These are phyloP conservation scores for Salicornia ramosissima DNA, from an alignment of 148 eudicot genomes.

Conservation along the genomic window DNA sequence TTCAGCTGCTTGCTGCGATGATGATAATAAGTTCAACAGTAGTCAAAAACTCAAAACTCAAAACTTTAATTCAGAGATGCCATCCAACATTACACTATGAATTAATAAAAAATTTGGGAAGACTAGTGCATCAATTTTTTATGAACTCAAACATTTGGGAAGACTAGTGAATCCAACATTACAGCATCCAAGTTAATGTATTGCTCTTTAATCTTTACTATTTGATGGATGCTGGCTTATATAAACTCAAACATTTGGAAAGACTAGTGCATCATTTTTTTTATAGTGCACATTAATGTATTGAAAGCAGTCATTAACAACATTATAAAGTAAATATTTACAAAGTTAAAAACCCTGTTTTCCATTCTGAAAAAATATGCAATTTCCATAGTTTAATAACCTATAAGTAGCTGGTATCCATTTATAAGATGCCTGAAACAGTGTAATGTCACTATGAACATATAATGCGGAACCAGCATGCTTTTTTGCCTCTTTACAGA, in stretches of 20 bases:
- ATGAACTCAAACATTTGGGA: too few species aligned
- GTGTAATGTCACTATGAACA: neutral
- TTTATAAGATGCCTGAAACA: neutral
- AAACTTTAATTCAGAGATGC: too few species aligned
- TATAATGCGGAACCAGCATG: neutral
- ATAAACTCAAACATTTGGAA: neutral
- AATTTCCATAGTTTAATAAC: neutral
- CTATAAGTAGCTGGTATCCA: neutral
- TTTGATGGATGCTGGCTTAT: neutral
- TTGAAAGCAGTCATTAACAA: neutral
- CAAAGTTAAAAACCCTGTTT: neutral
- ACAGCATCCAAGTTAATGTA: conserved; percentile 3
- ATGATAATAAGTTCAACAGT: neutral
- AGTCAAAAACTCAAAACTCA: neutral
- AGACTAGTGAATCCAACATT: neutral
- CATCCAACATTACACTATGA: neutral
- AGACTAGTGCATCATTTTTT: neutral
- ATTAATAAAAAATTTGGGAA: too few species aligned
- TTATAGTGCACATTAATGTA: neutral
- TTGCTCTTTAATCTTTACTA: neutral
- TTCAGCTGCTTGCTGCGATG: conserved; percentile 74
- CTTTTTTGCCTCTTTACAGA: neutral
- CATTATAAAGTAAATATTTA: too few species aligned
- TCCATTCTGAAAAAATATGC: neutral
- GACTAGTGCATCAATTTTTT: too few species aligned